Evolutionary conservation across 2,329 filamentous ascomycete genomes (phyloP).

Genomic region (Fusarium vanettenii): DNA sequence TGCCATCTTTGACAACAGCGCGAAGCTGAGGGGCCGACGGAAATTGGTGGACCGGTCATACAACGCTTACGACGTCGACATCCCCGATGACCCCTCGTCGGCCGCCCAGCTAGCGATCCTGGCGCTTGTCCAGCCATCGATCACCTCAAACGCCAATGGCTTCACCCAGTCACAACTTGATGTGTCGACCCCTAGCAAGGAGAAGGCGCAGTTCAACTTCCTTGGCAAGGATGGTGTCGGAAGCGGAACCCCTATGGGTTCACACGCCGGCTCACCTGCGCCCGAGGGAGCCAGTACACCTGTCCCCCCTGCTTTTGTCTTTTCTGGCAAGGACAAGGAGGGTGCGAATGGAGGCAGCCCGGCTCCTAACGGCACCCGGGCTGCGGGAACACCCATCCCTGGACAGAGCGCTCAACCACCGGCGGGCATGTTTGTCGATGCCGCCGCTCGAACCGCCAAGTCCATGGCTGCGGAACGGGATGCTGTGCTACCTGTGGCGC

Average conservation of each 20-base stretch:
- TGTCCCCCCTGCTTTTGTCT: slow-evolving; percentile 65
- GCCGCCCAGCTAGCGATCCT: slow-evolving; percentile 80
- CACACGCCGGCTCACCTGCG: slow-evolving; percentile 86
- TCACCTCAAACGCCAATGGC: slow-evolving; percentile 59
- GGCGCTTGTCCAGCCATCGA: slow-evolving; percentile 69
- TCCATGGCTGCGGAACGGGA: slow-evolving; percentile 78
- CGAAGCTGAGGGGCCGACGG: slow-evolving; percentile 82
- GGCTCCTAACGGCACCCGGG: slow-evolving; percentile 63
- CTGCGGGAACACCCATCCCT: slow-evolving; percentile 58
- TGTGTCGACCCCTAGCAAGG: slow-evolving; percentile 70
- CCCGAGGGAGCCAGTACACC: slow-evolving; percentile 82
- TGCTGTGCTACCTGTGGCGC: slow-evolving; percentile 81
- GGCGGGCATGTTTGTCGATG: slow-evolving; percentile 62
- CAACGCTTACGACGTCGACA: slow-evolving; percentile 90
- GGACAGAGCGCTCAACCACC: slow-evolving; percentile 52
- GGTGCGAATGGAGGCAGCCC: slow-evolving; percentile 62
- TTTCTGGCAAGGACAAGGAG: slow-evolving; percentile 59
- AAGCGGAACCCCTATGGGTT: slow-evolving; percentile 84
- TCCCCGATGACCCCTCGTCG: slow-evolving; percentile 89
- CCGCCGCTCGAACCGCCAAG: slow-evolving; percentile 61
- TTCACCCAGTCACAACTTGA: slow-evolving; percentile 57
- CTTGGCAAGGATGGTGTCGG: slow-evolving; percentile 75
- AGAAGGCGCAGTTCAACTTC: slow-evolving; percentile 75
- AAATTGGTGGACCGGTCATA: slow-evolving; percentile 88
- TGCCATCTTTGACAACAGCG: slow-evolving; percentile 82